Base-by-base conservation (phyloP, 768 basidiomycete species). In the Austroboletus festivus region DNA sequence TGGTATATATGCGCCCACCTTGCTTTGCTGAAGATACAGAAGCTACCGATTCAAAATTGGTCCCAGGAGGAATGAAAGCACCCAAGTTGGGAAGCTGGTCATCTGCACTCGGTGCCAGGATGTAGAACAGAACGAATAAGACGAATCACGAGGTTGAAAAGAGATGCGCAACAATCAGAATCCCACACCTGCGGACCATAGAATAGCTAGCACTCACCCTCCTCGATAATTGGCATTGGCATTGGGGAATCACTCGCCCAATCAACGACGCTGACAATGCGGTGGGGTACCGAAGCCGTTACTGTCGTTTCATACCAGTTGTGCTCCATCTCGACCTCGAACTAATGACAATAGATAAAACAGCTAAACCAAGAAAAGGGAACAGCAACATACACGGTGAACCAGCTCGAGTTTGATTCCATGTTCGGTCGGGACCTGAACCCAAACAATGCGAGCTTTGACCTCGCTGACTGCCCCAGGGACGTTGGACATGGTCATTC, bases 291-390 rank as follows among this genome's bases (percentile, higher is more conserved):
- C 23, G 71, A 64, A 1, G 81, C 83, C 11, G 88, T 84, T 35
- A 99, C 85, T 19, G 89, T 78, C 4, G 92, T 81, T 67, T 97
- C 93, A 58, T 98, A 98, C 91, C 91, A 95, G 69, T 93, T 97
- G 70, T 96, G 85, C 61, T 84, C 63, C 87, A 95, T 91, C 76
- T 93, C 88, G 38, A 95, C 86, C 63, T 93, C 91, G 59, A 93
- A 87, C 83, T 86, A 13, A 48, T 16, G 21, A 38, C 5, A n/a
- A 59, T 51, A 40, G 5, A 23, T 11, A 20, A 5, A 22, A 8
- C 9, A 33, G n/a, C 3, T 4, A 4, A 12, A 35, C 11, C n/a
- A n/a, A 5, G 8, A 18, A 16, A n/a, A 13, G 10, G 10, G 3
- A 0, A 11, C 11, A 18, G 12, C 4, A 38, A 41, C 68, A n/a